phyloP scores from a whole-genome alignment of 2,329 filamentous ascomycete genomes.

The Colletotrichum lindemuthianum region DNA sequence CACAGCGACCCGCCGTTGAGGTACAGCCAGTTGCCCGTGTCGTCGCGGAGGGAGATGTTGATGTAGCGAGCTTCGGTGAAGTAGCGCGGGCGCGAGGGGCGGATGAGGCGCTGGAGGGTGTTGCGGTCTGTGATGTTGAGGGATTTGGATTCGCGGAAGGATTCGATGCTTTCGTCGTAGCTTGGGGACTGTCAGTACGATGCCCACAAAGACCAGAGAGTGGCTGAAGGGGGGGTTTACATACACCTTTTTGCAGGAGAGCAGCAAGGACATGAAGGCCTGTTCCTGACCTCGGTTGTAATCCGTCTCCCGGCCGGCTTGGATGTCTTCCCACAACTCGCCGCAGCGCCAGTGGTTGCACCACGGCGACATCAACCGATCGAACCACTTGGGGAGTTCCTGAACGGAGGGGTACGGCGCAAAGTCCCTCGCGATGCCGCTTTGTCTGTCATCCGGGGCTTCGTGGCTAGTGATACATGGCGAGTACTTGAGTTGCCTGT shows the following conservation, averaged over 20 bases:
- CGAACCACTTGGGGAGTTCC: conserved; percentile 30
- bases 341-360: conserved; percentile 38
- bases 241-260: conserved; percentile 34
- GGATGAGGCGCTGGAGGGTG: conserved; percentile 27
- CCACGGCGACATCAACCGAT: conserved; percentile 34
- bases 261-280: conserved; percentile 26
- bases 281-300: neutral
- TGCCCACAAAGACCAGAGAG: too few relatives aligned
- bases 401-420: conserved; percentile 10
- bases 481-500: conserved; percentile 1
- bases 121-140: conserved; percentile 33
- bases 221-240: neutral
- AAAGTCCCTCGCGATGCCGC: conserved; percentile 24
- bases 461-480: conserved; percentile 31
- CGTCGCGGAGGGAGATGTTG: conserved; percentile 35
- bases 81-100: neutral
- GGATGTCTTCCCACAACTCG: conserved; percentile 26
- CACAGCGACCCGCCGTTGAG: conserved; percentile 27
- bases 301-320: conserved; percentile 5
- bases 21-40: conserved; percentile 34
- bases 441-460: conserved; percentile 32
- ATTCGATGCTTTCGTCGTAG: conserved; percentile 24
- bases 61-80: conserved; percentile 2
- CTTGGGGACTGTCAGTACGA: neutral
- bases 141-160: conserved; percentile 22